phyloP scores from a whole-genome alignment of 1,284 basidiomycete species.

The Rhizoctonia solani region DNA sequence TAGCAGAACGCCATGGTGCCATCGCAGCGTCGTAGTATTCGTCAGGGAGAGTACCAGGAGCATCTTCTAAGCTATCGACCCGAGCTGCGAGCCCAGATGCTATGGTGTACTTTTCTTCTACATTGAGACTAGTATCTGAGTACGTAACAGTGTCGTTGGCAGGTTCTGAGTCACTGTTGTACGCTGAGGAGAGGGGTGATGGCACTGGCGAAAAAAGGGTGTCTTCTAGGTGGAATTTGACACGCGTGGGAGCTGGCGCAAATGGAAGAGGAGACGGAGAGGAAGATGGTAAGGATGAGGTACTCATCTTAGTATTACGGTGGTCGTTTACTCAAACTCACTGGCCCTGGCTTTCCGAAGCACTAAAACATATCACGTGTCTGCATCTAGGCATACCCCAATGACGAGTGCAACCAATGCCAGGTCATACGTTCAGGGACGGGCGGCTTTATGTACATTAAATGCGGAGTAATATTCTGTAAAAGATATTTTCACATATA shows the following conservation, averaged over 20 bases:
- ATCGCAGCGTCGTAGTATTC: conserved; percentile 70
- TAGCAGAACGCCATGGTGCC: conserved; percentile 66
- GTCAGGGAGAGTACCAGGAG: conserved; percentile 47
- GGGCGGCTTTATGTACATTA: too few species aligned
- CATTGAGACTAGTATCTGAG: neutral
- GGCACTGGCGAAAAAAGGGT: conserved; percentile 21
- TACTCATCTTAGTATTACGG: conserved; percentile 3
- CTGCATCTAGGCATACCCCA: too few species aligned
- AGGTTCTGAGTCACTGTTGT: conserved; percentile 4
- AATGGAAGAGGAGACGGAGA: conserved; percentile 12
- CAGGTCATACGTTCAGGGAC: too few species aligned
- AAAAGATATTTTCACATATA: too few species aligned
- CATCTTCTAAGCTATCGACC: conserved; percentile 29
- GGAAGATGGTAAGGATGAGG: neutral
- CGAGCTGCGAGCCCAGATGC: neutral
- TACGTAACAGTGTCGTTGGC: neutral
- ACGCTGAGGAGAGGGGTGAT: neutral
- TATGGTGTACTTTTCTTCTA: neutral
- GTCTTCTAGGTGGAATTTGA: conserved; percentile 26
- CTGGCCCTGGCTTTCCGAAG: neutral
- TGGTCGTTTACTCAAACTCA: neutral
- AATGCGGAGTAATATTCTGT: too few species aligned
- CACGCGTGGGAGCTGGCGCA: conserved; percentile 18
- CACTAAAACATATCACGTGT: neutral
- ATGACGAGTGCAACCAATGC: too few species aligned